Percentiles rank a stretch among this genome's conserved stretches.
These are phyloP conservation scores for Oidiodendron maius DNA, from an alignment of 495 filamentous ascomycete genomes.

Conservation along the genomic window DNA sequence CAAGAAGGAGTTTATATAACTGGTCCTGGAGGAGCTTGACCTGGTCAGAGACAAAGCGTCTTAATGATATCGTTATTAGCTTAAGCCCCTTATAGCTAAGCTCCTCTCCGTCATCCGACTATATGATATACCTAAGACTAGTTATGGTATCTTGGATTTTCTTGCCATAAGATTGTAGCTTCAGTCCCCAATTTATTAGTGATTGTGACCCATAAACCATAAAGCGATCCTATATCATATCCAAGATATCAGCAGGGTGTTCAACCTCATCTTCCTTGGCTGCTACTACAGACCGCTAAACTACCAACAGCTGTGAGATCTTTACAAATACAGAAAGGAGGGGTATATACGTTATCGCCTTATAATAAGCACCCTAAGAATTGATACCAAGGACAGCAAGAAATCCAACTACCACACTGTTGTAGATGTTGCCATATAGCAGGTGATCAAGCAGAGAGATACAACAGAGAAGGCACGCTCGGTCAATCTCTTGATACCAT, in stretches of 20 bases:
- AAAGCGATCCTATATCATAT: slow-evolving; percentile 9
- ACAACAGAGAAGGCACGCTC: slow-evolving; percentile 3
- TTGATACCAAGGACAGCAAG: slow-evolving; percentile 7
- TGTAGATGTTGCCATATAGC: slow-evolving; percentile 3
- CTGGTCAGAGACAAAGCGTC: background rate
- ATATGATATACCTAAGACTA: background rate
- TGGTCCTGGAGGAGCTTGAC: background rate
- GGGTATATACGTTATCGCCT: background rate
- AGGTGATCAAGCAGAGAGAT: slow-evolving; percentile 6
- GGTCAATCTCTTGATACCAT: background rate
- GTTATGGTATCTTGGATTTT: slow-evolving; percentile 1
- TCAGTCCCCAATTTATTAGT: slow-evolving; percentile 7
- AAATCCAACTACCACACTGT: slow-evolving; percentile 10
- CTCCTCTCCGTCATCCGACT: slow-evolving; percentile 2
- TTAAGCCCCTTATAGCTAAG: background rate
- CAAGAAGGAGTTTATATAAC: background rate
- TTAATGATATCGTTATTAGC: background rate
- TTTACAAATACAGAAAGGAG: slow-evolving; percentile 7
- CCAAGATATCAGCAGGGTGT: slow-evolving; percentile 2
- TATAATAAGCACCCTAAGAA: too few relatives aligned
- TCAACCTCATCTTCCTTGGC: background rate
- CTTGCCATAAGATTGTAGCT: slow-evolving; percentile 7
- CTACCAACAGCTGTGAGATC: slow-evolving; percentile 1
- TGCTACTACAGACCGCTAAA: slow-evolving; percentile 3
- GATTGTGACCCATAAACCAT: slow-evolving; percentile 3